phyloP scores from a whole-genome alignment of 192 early-diverging fungal species.

The Dissophora globulifera region DNA sequence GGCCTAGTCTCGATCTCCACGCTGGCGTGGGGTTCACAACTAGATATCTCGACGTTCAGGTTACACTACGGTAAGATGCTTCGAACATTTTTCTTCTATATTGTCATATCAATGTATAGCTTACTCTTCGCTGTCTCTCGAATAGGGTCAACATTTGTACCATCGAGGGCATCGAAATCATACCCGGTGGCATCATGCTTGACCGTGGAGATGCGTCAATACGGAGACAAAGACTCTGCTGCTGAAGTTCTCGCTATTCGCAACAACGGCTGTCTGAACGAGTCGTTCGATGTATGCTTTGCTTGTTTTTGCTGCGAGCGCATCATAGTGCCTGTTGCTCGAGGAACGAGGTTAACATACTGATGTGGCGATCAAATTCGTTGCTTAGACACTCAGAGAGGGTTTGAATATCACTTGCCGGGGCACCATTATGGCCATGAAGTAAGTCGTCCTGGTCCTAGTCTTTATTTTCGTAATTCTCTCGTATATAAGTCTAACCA shows the following conservation, averaged over 20 bases:
- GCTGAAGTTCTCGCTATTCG: slow-evolving; percentile 21
- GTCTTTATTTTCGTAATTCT: no score
- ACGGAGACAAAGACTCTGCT: slow-evolving; percentile 44
- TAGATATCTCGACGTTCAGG: slow-evolving; percentile 38
- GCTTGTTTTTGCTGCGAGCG: no score
- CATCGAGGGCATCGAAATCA: neutral
- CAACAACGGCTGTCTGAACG: slow-evolving; percentile 6
- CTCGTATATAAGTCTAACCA: neutral
- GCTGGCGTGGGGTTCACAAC: slow-evolving; percentile 30
- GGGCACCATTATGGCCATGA: slow-evolving; percentile 22
- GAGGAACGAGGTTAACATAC: neutral
- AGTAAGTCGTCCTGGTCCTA: no score
- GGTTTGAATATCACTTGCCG: slow-evolving; percentile 12
- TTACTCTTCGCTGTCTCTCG: neutral
- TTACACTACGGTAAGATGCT: slow-evolving; percentile 49
- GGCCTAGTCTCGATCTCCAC: slow-evolving; percentile 16
- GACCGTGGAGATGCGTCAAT: slow-evolving; percentile 40
- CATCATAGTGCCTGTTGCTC: no score
- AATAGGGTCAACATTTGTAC: slow-evolving; percentile 18
- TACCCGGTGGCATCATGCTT: slow-evolving; percentile 21
- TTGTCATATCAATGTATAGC: no score
- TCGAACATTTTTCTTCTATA: no score
- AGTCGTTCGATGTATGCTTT: slow-evolving; percentile 4
- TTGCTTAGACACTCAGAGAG: slow-evolving; percentile 21
- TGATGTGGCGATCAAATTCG: no score